A percentile compares a stretch with the other conserved stretches of the same genome.
Evolutionary conservation across 1,284 basidiomycete species (phyloP).

Genomic region (Pyrrhoderma lamaoense): DNA sequence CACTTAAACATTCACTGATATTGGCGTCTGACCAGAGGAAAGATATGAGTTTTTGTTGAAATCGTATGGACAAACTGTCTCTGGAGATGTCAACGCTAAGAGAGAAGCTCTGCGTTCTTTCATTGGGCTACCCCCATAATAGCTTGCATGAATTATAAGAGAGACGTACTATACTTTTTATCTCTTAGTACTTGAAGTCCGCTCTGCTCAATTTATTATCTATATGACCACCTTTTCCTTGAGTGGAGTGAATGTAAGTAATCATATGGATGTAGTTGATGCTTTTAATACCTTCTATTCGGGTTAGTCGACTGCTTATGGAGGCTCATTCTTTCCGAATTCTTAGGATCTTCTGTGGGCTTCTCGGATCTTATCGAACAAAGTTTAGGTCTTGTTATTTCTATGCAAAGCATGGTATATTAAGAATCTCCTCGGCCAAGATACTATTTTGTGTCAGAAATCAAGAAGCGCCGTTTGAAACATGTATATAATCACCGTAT

Average conservation of each 20-base stretch:
- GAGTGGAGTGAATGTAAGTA: background rate
- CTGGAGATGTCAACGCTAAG: conserved; percentile 32
- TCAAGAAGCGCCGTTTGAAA: background rate
- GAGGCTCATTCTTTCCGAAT: background rate
- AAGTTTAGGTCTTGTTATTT: background rate
- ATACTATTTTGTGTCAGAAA: background rate
- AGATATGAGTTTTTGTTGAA: conserved; percentile 33
- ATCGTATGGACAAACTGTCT: conserved; percentile 29
- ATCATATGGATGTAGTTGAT: too few species aligned
- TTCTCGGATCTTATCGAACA: background rate
- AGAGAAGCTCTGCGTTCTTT: conserved; percentile 32
- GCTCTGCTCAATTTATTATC: background rate
- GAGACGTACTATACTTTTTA: background rate
- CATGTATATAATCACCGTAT: background rate
- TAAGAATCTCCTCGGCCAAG: background rate
- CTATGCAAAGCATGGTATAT: background rate
- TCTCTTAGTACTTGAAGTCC: background rate
- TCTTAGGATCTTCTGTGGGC: background rate
- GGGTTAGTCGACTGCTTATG: too few species aligned
- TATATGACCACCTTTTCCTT: background rate
- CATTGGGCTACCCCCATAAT: conserved; percentile 28
- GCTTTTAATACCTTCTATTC: too few species aligned
- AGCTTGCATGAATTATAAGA: background rate
- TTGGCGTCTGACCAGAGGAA: conserved; percentile 29
- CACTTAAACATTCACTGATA: too few species aligned